Base-by-base conservation (phyloP, 345 rosid genomes). In the Citrus mangshanensis region DNA sequence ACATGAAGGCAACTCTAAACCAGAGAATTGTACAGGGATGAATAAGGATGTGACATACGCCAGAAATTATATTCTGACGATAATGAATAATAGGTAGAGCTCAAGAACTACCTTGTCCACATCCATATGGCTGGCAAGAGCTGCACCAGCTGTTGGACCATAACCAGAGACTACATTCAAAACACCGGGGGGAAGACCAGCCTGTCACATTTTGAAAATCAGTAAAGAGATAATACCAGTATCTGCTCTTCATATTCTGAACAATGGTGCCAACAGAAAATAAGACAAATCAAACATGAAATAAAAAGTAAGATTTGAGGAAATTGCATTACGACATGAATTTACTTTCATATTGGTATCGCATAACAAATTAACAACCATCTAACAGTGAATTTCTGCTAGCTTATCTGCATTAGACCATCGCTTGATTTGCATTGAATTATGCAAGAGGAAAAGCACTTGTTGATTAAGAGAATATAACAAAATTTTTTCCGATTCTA, bases 181-280 rank as follows among this genome's bases (percentile, higher is more conserved):
- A 84, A 95, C 98, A 77, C 98, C 98, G 0, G 92, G 93, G 75
- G 98, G 98, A 76, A 93, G 95, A 79, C 98, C 97, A 30, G 98
- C 98, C 97, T 95, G 83, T 75, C 80, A 74, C 34, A 65, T 37
- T 65, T 40, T 22, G 46, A 27, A 70, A 18, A 46, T 64, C 25
- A 35, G 54, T 81, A 63, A 77, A 75, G 70, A 58, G 61, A 42
- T 30, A 58, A 32, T 58, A 34, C 7, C 2, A 13, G 9, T 34
- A 46, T 32, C 32, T 51, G 32, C 62, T 13, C 60, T 6, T 73
- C 63, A 40, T 25, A 74, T 16, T 37, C 35, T 28, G 38, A 12
- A 14, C 25, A 32, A 42, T 16, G 6, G 25, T 38, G 30, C 62
- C 27, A 28, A 73, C 70, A 25, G 51, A 55, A 5, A 55, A 18